Base-by-base conservation (phyloP, 768 basidiomycete genomes). In the Leccinum longicurvipes region DNA sequence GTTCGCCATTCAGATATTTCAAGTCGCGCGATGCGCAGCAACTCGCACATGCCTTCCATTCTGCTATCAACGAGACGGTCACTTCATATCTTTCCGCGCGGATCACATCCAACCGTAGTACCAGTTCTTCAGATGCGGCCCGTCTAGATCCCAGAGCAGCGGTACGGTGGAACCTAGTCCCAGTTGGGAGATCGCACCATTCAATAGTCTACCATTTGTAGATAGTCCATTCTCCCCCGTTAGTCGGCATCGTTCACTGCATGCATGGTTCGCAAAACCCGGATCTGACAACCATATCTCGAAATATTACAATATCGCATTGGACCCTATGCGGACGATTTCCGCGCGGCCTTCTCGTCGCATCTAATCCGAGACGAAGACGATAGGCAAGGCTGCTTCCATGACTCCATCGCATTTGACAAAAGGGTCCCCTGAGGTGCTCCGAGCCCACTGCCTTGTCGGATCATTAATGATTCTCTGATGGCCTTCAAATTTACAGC, bases 1-100 rank as follows among this genome's bases (percentile, higher is more conserved):
- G 53, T 42, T 15, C 42, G 28, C 44, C 48, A 41, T 36, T 17
- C 39, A 41, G 19, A 41, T 10, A 41, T 41, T 41, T 41, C 39
- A 41, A 41, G 47, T 44, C 53, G 44, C 47, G 52, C 54, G 50
- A 51, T 50, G 31, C 50, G 59, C 55, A 62, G 52, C 54, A 47
- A 51, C 51, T 31, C 50, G 59, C 55, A 62, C 49, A 50, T 45
- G 41, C 39, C 60, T 65, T 68, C 64, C 67, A 68, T 66, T 60
- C 56, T 46, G 47, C 12, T 14, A 39, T 34, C 29, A 29, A 47
- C 36, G 21, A 53, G 15, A 23, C 23, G 29, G 3, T 53, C 46
- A 44, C 27, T 25, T 21, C 45, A 51, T 57, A 63, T 63, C 55
- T 54, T 47, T 24, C 51, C 51, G 46, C 47, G 66, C 58, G 60